Evolutionary conservation across 345 rosid species (phyloP), one percentile per base, ranked within the genome.

Genomic region (Brassica rapa): DNA sequence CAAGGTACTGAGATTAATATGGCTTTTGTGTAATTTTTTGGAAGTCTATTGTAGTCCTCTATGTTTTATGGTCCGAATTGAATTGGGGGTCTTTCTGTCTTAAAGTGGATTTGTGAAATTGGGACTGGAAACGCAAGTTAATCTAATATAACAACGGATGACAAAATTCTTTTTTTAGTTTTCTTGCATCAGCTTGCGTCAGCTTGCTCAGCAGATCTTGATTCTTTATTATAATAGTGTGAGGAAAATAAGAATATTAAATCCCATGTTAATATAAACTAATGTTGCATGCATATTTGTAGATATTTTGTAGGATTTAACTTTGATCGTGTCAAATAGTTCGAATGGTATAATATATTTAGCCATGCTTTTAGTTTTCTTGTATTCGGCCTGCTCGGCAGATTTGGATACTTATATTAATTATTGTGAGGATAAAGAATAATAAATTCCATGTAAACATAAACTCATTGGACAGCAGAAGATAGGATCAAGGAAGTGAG

Each of bases 401-500:
- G 49, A 21, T 4, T 27, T 51, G n/a, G 62, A 23, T 35, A 70
- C 32, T 33, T 62, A 4, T 2, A 14, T 43, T 12, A 46, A 46
- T 14, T 46, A 59, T 39, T 32, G 41, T 43, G 6, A 56, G 60
- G n/a, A 29, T 35, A 62, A 63, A 5, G 15, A 35, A 68, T 43
- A 61, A 72, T 24, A 53, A 14, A 25, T 3, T 35, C 65, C 82
- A 68, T 68, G 78, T 68, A 24, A 62, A 15, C 62, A 43, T 51
- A 79, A 73, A 56, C 8, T 72, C 62, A 79, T 66, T 79, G 82
- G 82, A 60, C 63, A 79, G 43, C 51, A 72, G 73, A 61, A 46
- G 78, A 68, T 73, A 80, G 62, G 79, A 70, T 75, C 46, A 70
- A 25, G 64, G 63, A 75, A 63, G 62, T 57, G 78, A 30, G 76